These are phyloP conservation scores for California macrophylla DNA, from an alignment of 441 rosid genomes.

Conservation along the genomic window DNA sequence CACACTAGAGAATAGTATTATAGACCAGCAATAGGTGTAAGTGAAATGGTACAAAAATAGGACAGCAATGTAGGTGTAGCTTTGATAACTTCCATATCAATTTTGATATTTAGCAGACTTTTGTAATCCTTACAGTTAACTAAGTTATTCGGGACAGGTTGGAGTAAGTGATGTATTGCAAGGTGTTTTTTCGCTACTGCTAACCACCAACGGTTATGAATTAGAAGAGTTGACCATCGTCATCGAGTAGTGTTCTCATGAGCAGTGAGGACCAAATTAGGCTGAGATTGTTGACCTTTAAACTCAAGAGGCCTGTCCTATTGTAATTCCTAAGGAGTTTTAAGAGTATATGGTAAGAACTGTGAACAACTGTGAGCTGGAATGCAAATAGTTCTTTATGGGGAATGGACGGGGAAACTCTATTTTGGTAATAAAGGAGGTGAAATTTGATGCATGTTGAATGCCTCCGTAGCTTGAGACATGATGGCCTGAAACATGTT, in stretches of 20 bases:
- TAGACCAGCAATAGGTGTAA: not conserved
- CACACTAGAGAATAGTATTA: not conserved
- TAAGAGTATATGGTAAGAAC: not conserved
- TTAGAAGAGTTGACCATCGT: not conserved
- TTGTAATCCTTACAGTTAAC: not conserved
- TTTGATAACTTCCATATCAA: not conserved
- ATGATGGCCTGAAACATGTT: conserved; percentile 14
- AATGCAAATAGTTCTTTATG: not conserved
- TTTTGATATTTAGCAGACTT: not conserved
- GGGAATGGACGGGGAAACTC: not conserved
- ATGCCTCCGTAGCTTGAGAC: conserved; percentile 13
- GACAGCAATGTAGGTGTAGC: not conserved
- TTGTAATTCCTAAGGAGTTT: not conserved
- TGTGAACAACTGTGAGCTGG: not conserved
- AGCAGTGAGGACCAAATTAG: not conserved
- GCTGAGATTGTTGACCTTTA: not conserved
- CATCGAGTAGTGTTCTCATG: not conserved
- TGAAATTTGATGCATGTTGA: conserved; percentile 19
- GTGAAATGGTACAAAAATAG: not conserved
- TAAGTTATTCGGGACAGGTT: not conserved
- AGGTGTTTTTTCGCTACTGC: not conserved
- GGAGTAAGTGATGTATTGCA: not conserved
- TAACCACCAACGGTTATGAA: not conserved
- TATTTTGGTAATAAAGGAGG: conserved; percentile 4
- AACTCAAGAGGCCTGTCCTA: not conserved